Conservation (phyloP, 441 rosid species). For the Brassica hybrid region DNA sequence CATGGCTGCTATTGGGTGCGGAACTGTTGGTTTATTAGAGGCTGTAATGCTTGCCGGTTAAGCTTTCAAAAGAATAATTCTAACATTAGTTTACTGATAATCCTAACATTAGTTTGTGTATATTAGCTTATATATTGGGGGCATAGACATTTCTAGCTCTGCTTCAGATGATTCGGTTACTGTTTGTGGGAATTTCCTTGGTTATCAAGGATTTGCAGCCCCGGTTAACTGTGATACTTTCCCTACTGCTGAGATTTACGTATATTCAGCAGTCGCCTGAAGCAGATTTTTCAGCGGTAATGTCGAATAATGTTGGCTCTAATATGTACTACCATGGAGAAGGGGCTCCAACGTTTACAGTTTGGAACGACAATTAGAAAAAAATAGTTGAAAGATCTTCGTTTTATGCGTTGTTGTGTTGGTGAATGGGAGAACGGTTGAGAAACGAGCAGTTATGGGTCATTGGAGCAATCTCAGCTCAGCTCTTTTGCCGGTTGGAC, state of each 20-base stretch:
- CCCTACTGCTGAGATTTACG: conserved; percentile 45
- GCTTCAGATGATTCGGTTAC: conserved; percentile 52
- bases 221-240: conserved; percentile 47
- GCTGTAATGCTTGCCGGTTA: too few relatives aligned
- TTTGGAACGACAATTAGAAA: conserved; percentile 60
- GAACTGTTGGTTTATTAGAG: too few relatives aligned
- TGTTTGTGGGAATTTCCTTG: conserved; percentile 43
- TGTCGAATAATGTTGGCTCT: conserved; percentile 48
- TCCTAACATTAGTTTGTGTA: too few relatives aligned
- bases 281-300: conserved; percentile 56
- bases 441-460: conserved; percentile 98
- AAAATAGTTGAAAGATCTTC: background rate
- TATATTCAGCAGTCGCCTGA: conserved; percentile 43
- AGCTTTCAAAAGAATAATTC: too few relatives aligned
- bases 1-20: too few relatives aligned
- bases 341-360: conserved; percentile 61
- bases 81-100: too few relatives aligned
- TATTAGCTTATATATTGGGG: too few relatives aligned
- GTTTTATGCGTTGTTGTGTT: conserved; percentile 32
- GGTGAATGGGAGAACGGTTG: conserved; percentile 87
- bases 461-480: conserved; percentile 93
- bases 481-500: conserved; percentile 80
- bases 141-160: conserved; percentile 36
- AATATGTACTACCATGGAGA: conserved; percentile 41
- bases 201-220: conserved; percentile 47